Evolutionary conservation across 768 basidiomycete species (phyloP), one percentile per base, ranked within the genome.

Genomic region (Xerocomus brunneocitrinus): DNA sequence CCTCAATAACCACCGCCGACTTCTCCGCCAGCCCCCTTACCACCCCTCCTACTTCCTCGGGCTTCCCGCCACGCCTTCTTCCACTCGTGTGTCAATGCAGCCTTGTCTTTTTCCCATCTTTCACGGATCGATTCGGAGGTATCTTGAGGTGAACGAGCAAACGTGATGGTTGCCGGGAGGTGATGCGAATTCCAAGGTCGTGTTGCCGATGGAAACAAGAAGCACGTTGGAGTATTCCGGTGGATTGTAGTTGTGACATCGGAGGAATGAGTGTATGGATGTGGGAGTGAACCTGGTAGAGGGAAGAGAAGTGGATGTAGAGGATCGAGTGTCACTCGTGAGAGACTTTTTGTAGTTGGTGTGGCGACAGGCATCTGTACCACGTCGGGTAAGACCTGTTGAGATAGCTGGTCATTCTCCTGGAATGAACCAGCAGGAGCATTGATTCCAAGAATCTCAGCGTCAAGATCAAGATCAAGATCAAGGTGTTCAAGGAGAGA

Each of bases 11-110:
- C 43, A 5, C 53, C 52, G 9, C 38, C 47, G 16, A 47, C 32
- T 14, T 65, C 75, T 16, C 62, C 73, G 2, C 61, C 74, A 10
- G 71, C 77, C 5, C 75, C 79, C 24, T 71, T 77, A 59, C 80
- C 77, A 54, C 84, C 71, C 58, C 79, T 71, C 57, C 76, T 77
- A 25, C 79, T 73, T 69, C 89, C 89, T 44, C 80, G 78, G 13
- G 88, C 90, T 62, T 91, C 90, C 53, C 84, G 79, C 69, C 82
- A 83, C 44, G 87, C 70, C 62, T 81, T 80, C 71, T 89, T 90
- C 89, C 90, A 91, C 46, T 81, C 86, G 55, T 69, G 74, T 49
- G 90, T 91, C 67, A 91, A 67, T 49, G 82, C 80, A 0, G 74
- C 76, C 61, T 84, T 86, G 43, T 74, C 71, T n/a, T 73, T 78